Evolutionary conservation across 768 basidiomycete species (phyloP).

Genomic region (Galerina marginata): DNA sequence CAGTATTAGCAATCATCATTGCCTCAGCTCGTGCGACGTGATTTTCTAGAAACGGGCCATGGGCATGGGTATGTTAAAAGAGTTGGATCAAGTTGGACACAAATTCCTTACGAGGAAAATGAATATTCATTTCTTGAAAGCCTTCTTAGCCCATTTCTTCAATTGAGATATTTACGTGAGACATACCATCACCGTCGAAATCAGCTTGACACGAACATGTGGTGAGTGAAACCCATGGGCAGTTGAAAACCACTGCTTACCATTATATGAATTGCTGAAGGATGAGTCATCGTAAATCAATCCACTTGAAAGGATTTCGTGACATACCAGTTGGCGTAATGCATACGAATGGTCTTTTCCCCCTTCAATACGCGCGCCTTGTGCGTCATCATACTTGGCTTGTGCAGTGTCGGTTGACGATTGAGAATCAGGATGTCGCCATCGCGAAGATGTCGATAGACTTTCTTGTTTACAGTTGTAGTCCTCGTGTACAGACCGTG

Average conservation of each 20-base stretch:
- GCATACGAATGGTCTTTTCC: constrained; percentile 99
- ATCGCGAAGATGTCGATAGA: constrained; percentile 92
- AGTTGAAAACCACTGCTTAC: constrained; percentile 43
- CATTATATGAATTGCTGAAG: constrained; percentile 94
- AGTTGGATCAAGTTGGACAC: constrained; percentile 1
- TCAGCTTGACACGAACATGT: constrained; percentile 23
- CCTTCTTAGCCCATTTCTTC: neutral
- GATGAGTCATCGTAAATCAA: constrained; percentile 19
- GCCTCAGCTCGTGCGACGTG: constrained; percentile 95
- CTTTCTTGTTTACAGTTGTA: constrained; percentile 91
- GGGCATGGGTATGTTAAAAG: constrained; percentile 3
- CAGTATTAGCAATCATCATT: constrained; percentile 93
- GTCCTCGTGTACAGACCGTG: constrained; percentile 78
- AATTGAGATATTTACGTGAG: neutral
- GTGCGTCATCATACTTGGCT: constrained; percentile 99
- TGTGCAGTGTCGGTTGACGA: constrained; percentile 97
- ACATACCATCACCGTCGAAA: constrained; percentile 42
- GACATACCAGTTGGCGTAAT: constrained; percentile 96
- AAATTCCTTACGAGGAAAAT: constrained; percentile 86
- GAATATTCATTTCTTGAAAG: constrained; percentile 94
- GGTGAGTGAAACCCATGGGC: constrained; percentile 16
- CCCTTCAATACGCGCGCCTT: constrained; percentile 89
- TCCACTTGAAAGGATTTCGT: constrained; percentile 6
- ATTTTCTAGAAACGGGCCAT: constrained; percentile 63
- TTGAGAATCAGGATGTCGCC: constrained; percentile 96